A percentile compares a stretch with the other conserved stretches of the same genome.
phyloP scores from a whole-genome alignment of 2,329 filamentous ascomycete genomes.

The Leptographium procerum region DNA sequence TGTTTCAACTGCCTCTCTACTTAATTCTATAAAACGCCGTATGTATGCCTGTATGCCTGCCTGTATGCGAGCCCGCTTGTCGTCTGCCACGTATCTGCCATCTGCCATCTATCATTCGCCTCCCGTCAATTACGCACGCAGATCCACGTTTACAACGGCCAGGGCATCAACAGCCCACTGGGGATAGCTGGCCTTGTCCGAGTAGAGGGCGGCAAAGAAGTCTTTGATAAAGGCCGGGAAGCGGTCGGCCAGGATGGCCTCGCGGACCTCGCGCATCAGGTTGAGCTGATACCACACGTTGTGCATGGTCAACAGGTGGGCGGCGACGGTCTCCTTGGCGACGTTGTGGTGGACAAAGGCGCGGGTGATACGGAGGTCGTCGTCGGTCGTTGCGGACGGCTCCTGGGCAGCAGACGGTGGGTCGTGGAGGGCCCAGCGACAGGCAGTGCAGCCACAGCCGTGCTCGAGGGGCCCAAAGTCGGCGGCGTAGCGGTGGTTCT shows the following conservation, averaged over 20 bases:
- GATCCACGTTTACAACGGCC: slow-evolving; percentile 65
- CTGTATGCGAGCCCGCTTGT: too few species aligned
- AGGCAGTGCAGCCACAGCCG: slow-evolving; percentile 71
- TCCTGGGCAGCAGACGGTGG: too few species aligned
- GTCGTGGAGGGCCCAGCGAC: slow-evolving; percentile 29
- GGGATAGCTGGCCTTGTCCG: slow-evolving; percentile 57
- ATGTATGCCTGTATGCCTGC: neutral
- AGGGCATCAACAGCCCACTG: slow-evolving; percentile 77
- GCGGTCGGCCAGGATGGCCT: slow-evolving; percentile 68
- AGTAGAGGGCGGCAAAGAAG: slow-evolving; percentile 70
- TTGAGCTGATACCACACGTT: slow-evolving; percentile 89
- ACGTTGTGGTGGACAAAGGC: slow-evolving; percentile 88
- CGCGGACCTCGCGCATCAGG: slow-evolving; percentile 64
- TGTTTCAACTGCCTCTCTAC: too few species aligned
- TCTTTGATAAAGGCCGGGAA: slow-evolving; percentile 67
- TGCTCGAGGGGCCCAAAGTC: slow-evolving; percentile 80
- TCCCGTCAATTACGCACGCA: slow-evolving; percentile 22
- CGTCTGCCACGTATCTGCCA: too few species aligned
- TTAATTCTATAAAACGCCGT: neutral
- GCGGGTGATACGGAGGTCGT: slow-evolving; percentile 53
- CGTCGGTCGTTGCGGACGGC: too few species aligned
- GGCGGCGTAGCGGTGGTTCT: slow-evolving; percentile 59
- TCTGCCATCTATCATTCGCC: neutral
- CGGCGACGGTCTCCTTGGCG: slow-evolving; percentile 89
- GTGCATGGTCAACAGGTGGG: slow-evolving; percentile 76